phyloP scores from a whole-genome alignment of 768 basidiomycete species.

The Cantharellus cinnabarinus region DNA sequence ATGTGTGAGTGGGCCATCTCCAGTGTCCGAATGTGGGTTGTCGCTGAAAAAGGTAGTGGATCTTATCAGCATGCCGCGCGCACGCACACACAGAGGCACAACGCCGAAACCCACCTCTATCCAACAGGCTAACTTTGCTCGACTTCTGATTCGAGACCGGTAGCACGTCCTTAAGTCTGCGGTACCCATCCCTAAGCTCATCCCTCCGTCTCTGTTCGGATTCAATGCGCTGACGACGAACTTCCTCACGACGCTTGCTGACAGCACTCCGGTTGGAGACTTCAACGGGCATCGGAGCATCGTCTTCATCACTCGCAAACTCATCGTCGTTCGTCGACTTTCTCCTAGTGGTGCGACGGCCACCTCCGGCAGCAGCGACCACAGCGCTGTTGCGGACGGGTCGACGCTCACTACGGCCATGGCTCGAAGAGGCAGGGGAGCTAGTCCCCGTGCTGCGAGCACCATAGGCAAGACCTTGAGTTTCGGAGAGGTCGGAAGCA shows the following conservation, averaged over 20 bases:
- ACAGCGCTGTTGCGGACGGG: slow-evolving; percentile 5
- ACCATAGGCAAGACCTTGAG: slow-evolving; percentile 6
- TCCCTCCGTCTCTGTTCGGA: slow-evolving; percentile 82
- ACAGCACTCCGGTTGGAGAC: slow-evolving; percentile 14
- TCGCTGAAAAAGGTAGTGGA: slow-evolving; percentile 27
- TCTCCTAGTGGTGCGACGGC: neutral
- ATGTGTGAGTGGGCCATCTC: slow-evolving; percentile 64
- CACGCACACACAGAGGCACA: neutral
- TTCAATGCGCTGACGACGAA: slow-evolving; percentile 83
- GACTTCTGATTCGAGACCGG: slow-evolving; percentile 83
- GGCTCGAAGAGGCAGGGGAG: slow-evolving; percentile 5
- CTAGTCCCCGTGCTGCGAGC: slow-evolving; percentile 8
- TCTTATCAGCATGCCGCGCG: neutral
- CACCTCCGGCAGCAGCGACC: neutral
- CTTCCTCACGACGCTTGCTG: slow-evolving; percentile 54
- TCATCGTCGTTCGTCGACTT: slow-evolving; percentile 14
- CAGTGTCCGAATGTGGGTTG: slow-evolving; percentile 70
- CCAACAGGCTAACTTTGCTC: slow-evolving; percentile 77
- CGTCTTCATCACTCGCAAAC: slow-evolving; percentile 53
- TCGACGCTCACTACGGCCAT: slow-evolving; percentile 4
- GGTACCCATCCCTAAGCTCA: slow-evolving; percentile 83
- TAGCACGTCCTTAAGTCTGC: slow-evolving; percentile 74
- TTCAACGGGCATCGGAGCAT: slow-evolving; percentile 30
- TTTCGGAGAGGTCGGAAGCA: slow-evolving; percentile 8
- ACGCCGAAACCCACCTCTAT: slow-evolving; percentile 37